These are phyloP conservation scores for Nymphaea thermarum DNA, from an alignment of 164 flowering plant genomes.

Conservation along the genomic window DNA sequence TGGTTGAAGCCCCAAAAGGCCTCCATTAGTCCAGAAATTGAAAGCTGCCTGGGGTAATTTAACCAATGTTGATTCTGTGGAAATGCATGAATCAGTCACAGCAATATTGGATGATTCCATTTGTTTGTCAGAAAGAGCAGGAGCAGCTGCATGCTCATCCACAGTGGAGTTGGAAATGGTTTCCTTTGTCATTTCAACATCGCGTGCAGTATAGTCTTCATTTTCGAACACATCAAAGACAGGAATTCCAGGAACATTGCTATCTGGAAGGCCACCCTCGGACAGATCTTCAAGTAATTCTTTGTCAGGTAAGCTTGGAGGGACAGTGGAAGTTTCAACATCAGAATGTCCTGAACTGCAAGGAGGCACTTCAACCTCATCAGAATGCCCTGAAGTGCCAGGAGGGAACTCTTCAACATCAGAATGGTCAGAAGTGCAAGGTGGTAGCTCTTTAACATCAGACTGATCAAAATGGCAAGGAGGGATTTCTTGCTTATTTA, in stretches of 20 bases:
- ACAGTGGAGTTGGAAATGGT: background rate
- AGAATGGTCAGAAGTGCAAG: background rate
- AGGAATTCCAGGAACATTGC: background rate
- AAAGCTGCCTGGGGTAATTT: background rate
- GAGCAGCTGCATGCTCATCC: background rate
- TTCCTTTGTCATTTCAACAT: background rate
- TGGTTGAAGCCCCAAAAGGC: constrained; percentile 79
- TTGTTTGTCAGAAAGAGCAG: background rate
- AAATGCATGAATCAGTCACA: background rate
- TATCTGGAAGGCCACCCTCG: background rate
- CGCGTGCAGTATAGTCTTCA: background rate
- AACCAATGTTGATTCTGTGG: background rate
- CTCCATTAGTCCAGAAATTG: constrained; percentile 85
- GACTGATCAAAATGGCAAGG: background rate
- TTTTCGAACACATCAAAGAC: constrained; percentile 16
- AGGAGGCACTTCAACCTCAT: background rate
- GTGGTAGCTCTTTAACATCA: background rate
- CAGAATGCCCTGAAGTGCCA: background rate
- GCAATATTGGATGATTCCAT: background rate
- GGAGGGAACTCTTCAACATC: background rate
- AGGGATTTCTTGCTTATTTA: background rate
- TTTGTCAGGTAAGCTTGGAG: background rate
- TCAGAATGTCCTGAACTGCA: background rate
- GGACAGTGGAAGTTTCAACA: background rate
- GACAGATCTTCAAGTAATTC: background rate